These are phyloP conservation scores for Cyamopsis tetragonoloba DNA, from an alignment of 306 rosid species.

Conservation along the genomic window DNA sequence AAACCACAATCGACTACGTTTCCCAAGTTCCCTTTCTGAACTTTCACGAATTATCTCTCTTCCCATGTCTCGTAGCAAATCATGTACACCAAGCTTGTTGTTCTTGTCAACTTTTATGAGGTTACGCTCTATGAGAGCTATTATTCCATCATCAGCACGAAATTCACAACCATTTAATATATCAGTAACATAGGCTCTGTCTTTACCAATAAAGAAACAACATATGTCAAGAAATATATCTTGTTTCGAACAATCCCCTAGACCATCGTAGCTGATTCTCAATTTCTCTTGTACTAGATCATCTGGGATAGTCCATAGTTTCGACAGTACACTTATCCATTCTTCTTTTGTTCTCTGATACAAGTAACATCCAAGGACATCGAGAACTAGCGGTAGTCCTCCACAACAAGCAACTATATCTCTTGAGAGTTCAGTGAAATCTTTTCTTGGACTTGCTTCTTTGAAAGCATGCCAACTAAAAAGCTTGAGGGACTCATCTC, in stretches of 20 bases:
- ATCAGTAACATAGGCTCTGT: background rate
- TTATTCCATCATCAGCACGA: constrained; percentile 22
- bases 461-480: constrained; percentile 21
- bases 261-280: constrained; percentile 16
- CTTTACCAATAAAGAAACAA: constrained; percentile 37
- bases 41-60: constrained; percentile 23
- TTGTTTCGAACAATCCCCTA: background rate
- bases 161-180: constrained; percentile 29
- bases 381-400: constrained; percentile 32
- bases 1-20: constrained; percentile 15
- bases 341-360: background rate
- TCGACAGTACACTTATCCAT: constrained; percentile 23
- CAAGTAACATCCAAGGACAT: constrained; percentile 29
- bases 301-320: constrained; percentile 19
- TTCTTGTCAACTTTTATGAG: constrained; percentile 16
- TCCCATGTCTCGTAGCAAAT: constrained; percentile 35
- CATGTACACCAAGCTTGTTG: constrained; percentile 19
- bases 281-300: constrained; percentile 7
- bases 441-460: background rate
- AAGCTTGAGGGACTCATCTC: constrained; percentile 11
- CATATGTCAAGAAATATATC: constrained; percentile 42
- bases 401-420: background rate
- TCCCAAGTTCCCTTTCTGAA: background rate
- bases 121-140: constrained; percentile 15
- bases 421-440: constrained; percentile 1